Percentiles rank a stretch among this genome's conserved stretches.
Conservation (phyloP, 1,284 basidiomycete genomes). For the Marasmius fiardii region DNA sequence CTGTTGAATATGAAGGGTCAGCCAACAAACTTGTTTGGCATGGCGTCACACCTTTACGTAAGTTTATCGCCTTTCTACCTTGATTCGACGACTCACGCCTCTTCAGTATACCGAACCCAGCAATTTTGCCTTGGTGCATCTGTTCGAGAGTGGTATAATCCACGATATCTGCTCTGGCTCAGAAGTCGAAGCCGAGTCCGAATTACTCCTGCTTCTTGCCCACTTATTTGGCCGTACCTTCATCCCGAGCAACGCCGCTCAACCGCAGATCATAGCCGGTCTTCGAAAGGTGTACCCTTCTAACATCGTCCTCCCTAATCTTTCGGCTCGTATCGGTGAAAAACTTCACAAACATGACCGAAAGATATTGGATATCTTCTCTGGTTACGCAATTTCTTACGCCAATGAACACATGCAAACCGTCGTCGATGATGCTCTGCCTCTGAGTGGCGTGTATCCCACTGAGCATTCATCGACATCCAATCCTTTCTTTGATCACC, state of each 20-base stretch:
- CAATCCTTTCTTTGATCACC: conserved; percentile 27
- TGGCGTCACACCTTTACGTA: conserved; percentile 55
- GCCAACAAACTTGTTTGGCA: conserved; percentile 55
- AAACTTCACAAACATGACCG: conserved; percentile 47
- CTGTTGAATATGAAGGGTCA: conserved; percentile 50
- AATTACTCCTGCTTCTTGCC: conserved; percentile 50
- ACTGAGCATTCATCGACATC: conserved; percentile 14
- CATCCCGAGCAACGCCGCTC: conserved; percentile 41
- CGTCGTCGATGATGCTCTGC: conserved; percentile 39
- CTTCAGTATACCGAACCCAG: conserved; percentile 57
- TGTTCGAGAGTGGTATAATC: conserved; percentile 55
- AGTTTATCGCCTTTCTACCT: conserved; percentile 12
- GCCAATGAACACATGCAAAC: conserved; percentile 35
- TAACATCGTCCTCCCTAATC: conserved; percentile 49
- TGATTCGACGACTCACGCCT: background rate
- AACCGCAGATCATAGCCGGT: conserved; percentile 29
- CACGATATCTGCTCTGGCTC: conserved; percentile 49
- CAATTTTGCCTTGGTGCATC: conserved; percentile 60
- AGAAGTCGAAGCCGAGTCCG: conserved; percentile 37
- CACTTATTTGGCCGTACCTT: conserved; percentile 60
- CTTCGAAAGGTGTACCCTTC: conserved; percentile 49
- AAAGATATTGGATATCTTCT: conserved; percentile 50
- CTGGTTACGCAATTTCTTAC: conserved; percentile 50
- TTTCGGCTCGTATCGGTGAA: conserved; percentile 35
- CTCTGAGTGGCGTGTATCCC: conserved; percentile 37